Evolutionary conservation across 202 grass and related monocot genomes (phyloP), one percentile per base, ranked within the genome.

Genomic region (Thinopyrum obtusiflorum): DNA sequence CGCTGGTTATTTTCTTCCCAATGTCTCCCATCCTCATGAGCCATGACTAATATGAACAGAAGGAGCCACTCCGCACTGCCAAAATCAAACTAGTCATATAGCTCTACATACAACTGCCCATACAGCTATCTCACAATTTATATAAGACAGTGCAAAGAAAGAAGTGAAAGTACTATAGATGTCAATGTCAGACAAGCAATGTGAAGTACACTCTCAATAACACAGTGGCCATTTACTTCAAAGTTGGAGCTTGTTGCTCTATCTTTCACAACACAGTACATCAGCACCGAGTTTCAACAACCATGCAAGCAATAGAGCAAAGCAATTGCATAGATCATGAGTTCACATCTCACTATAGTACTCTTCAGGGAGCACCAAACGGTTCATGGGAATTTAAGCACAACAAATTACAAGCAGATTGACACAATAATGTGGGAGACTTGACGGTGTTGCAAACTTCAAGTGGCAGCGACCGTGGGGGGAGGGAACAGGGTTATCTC

Each of bases 401-500:
- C 36, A 31, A 80, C 4, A 80, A 60, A 62, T 42, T 78, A 73
- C 44, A 47, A 57, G 47, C 75, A 84, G 66, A 75, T 17, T 15
- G 46, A 12, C 0, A 37, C 8, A 66, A 66, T 29, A 18, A 33
- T 23, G 62, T 73, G 13, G 33, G n/a, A 60, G 61, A 28, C 26
- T 75, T 39, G 57, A 17, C 42, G 26, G 11, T 10, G 21, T n/a
- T 61, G 46, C 42, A 24, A 8, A 44, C 53, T 57, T 90, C 76
- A 93, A 78, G 80, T 66, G 42, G 81, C 80, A 59, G 85, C 51
- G 5, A 92, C 77, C 0, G 24, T 24, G 0, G 89, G 80, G 25
- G 91, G 79, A 49, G 89, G 91, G 67, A 92, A 67, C 53, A 98
- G 83, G 28, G 40, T 89, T 86, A 98, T 95, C 79, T 98, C 93